Base-by-base conservation (phyloP, 139 green algal genomes). In the Chlamydomonas applanata region DNA sequence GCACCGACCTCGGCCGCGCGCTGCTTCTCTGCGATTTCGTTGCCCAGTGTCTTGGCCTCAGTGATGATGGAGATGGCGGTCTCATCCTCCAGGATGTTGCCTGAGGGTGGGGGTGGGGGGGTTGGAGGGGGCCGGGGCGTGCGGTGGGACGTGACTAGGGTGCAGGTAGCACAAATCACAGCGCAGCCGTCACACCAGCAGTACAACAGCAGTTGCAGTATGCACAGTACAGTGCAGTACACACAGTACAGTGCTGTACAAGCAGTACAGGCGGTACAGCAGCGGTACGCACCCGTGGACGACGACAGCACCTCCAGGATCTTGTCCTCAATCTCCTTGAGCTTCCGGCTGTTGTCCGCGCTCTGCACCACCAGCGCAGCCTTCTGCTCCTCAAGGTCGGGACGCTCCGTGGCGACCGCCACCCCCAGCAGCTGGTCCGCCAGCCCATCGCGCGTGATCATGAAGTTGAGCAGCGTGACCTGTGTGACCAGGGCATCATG, bases 81-180 rank as follows among this genome's bases (percentile, higher is more conserved):
- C 73, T 94, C 90, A 62, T 94, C 88, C 70, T 94, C 90, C 62
- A 94, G 72, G 72, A 94, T 93, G 80, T 94, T 94, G 78, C 89
- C 89, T 49, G 40, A 49, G 40, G 7, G 40, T 49, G 40, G 7
- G 40, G 40, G 40, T 49, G 40, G n/a, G n/a, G n/a, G n/a, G n/a
- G n/a, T n/a, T n/a, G n/a, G n/a, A n/a, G n/a, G n/a, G n/a, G n/a
- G n/a, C n/a, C n/a, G n/a, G n/a, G n/a, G n/a, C n/a, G n/a, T n/a
- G n/a, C n/a, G n/a, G n/a, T n/a, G n/a, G n/a, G n/a, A n/a, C n/a
- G n/a, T n/a, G n/a, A n/a, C n/a, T n/a, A n/a, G n/a, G n/a, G n/a
- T n/a, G n/a, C n/a, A n/a, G n/a, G n/a, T n/a, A n/a, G n/a, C 40
- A 49, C 40, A 49, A 19, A 7, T 11, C 40, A 11, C 40, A 7